Conservation (phyloP, 805 yeast genomes). For the Schwanniomyces yamadae region DNA sequence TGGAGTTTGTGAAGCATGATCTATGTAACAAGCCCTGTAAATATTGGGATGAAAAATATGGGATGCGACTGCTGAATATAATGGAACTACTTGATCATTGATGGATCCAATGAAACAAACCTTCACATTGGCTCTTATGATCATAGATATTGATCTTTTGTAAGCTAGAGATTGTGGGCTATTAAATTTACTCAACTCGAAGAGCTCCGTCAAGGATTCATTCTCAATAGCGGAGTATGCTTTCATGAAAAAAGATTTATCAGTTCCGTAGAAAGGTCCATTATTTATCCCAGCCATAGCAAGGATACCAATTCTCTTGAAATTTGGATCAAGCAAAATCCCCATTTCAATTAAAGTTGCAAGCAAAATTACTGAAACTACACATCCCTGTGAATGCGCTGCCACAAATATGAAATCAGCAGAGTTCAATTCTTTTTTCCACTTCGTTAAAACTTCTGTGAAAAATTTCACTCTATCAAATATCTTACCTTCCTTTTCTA, state of each 20-base stretch:
- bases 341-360: constrained; percentile 67
- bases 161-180: constrained; percentile 71
- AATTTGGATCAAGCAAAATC: constrained; percentile 36
- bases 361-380: constrained; percentile 79
- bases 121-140: constrained; percentile 71
- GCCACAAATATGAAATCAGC: constrained; percentile 92
- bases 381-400: constrained; percentile 95
- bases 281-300: constrained; percentile 96
- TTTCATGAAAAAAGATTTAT: constrained; percentile 75
- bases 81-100: constrained; percentile 91
- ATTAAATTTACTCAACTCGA: constrained; percentile 79
- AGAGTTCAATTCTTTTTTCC: constrained; percentile 54
- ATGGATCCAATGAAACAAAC: constrained; percentile 82
- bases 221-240: constrained; percentile 91
- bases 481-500: constrained; percentile 91
- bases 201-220: constrained; percentile 80
- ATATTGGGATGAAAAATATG: constrained; percentile 88
- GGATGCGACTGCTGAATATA: constrained; percentile 81
- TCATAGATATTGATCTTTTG: constrained; percentile 60
- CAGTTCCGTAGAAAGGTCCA: constrained; percentile 92
- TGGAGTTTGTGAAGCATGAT: constrained; percentile 76
- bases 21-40: constrained; percentile 85
- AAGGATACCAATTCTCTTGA: constrained; percentile 62
- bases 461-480: constrained; percentile 83
- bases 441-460: constrained; percentile 65